A percentile compares a stretch with the other conserved stretches of the same genome.
These are phyloP conservation scores for Heliocybe sulcata DNA, from an alignment of 1,284 basidiomycete genomes.

Conservation along the genomic window DNA sequence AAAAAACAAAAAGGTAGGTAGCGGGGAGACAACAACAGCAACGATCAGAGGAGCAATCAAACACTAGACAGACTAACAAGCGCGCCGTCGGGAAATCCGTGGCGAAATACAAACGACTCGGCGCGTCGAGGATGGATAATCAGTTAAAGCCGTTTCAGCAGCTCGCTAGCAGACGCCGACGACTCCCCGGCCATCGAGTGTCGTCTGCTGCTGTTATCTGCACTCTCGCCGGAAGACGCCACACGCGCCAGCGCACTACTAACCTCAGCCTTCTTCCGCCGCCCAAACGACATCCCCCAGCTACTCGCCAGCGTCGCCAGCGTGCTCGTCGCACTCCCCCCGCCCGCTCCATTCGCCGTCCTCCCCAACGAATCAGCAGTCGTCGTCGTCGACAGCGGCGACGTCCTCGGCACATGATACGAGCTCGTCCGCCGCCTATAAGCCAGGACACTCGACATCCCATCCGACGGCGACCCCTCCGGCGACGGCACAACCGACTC, in stretches of 20 bases:
- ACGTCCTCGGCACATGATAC: slow-evolving; percentile 41
- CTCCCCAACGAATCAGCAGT: slow-evolving; percentile 8
- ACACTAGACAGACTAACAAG: background rate
- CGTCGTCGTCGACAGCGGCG: slow-evolving; percentile 28
- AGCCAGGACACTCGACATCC: slow-evolving; percentile 37
- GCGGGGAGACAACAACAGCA: background rate
- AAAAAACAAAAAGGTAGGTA: background rate
- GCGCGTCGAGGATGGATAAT: background rate
- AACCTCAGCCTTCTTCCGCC: slow-evolving; percentile 35
- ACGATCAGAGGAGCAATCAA: background rate
- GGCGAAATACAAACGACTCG: background rate
- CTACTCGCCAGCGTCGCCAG: slow-evolving; percentile 59
- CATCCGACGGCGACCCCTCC: slow-evolving; percentile 49
- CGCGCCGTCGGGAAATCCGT: background rate
- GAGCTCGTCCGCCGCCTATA: slow-evolving; percentile 42
- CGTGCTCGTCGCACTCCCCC: slow-evolving; percentile 27
- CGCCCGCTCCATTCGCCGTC: slow-evolving; percentile 14
- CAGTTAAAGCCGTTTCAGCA: slow-evolving; percentile 31
- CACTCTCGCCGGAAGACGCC: background rate
- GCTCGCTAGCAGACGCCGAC: slow-evolving; percentile 30
- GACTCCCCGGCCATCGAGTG: slow-evolving; percentile 12
- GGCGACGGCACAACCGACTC: slow-evolving; percentile 36
- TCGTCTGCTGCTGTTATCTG: background rate
- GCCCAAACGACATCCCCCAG: slow-evolving; percentile 57
- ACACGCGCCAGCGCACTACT: background rate